Conservation (phyloP, 2,329 filamentous ascomycete genomes). For the Lasiodiplodia gonubiensis region DNA sequence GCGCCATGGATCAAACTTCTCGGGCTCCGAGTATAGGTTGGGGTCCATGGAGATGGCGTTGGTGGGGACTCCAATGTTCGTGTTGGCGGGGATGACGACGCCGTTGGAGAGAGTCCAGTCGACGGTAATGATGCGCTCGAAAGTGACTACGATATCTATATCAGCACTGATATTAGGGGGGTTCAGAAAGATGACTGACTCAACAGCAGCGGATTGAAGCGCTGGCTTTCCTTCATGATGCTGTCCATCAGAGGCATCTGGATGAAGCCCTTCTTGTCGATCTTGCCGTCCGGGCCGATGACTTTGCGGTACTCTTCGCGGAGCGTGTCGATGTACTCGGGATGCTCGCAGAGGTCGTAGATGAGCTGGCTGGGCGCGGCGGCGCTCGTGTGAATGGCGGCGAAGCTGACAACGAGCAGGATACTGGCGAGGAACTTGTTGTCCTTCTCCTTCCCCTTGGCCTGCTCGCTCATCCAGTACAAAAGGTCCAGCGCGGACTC, state of each 20-base stretch:
- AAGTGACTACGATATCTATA: conserved; percentile 19
- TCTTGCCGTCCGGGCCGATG: conserved; percentile 26
- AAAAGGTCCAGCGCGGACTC: conserved; percentile 23
- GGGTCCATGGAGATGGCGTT: conserved; percentile 30
- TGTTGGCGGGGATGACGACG: conserved; percentile 29
- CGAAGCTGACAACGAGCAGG: conserved; percentile 28
- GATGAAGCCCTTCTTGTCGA: conserved; percentile 26
- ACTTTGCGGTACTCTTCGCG: conserved; percentile 28
- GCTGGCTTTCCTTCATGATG: conserved; percentile 33
- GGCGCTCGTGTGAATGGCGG: conserved; percentile 35
- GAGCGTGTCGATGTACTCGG: conserved; percentile 32
- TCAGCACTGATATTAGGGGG: neutral
- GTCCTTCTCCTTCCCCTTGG: conserved; percentile 27
- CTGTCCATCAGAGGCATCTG: conserved; percentile 32
- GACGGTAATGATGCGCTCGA: conserved; percentile 29
- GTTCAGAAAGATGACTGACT: neutral
- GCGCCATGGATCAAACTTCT: conserved; percentile 30
- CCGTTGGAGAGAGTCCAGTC: conserved; percentile 33
- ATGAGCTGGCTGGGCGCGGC: conserved; percentile 32
- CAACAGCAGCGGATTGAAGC: conserved; percentile 29
- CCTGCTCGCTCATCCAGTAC: conserved; percentile 20
- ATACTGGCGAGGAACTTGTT: conserved; percentile 7
- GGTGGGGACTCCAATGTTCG: conserved; percentile 29
- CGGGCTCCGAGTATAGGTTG: conserved; percentile 25
- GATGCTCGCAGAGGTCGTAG: conserved; percentile 31